Evolutionary conservation across 2,329 filamentous ascomycete species (phyloP).

Genomic region (Colletotrichum scovillei): DNA sequence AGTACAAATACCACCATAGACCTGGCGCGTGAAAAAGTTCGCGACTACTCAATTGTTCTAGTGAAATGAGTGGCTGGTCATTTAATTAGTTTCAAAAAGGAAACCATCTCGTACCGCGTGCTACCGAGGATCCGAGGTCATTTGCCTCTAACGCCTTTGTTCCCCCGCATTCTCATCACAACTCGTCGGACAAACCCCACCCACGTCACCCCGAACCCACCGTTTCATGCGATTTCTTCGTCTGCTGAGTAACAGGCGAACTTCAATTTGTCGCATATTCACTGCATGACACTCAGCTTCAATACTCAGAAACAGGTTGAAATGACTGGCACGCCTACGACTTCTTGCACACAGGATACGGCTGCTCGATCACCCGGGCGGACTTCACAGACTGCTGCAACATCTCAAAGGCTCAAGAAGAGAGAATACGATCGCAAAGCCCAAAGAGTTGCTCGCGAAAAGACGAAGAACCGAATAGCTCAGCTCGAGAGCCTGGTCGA

Average conservation of each 20-base stretch:
- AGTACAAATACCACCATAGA: not conserved
- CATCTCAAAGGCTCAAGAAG: conserved; percentile 40
- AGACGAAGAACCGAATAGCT: conserved; percentile 45
- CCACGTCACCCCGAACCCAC: not conserved
- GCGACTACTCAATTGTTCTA: not conserved
- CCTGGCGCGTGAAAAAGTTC: not conserved
- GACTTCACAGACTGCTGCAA: not conserved
- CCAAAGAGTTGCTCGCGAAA: conserved; percentile 43
- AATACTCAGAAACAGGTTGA: not conserved
- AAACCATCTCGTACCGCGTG: not conserved
- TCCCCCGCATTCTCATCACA: not conserved
- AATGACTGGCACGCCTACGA: not conserved
- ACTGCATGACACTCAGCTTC: not conserved
- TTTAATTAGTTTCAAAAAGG: not conserved
- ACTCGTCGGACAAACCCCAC: not conserved
- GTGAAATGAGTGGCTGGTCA: not conserved
- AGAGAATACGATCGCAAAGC: conserved; percentile 46
- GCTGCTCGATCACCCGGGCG: not conserved
- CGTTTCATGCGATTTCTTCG: not conserved
- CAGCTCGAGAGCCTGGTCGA: conserved; percentile 44
- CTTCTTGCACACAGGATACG: not conserved
- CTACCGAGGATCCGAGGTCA: not conserved
- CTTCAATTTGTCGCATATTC: too few species aligned
- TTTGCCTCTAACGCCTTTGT: not conserved
- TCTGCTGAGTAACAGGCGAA: not conserved